Percentiles rank a stretch among this genome's conserved stretches.
Conservation (phyloP, 176 grass and related monocot genomes). For the Rhynchospora pubera region DNA sequence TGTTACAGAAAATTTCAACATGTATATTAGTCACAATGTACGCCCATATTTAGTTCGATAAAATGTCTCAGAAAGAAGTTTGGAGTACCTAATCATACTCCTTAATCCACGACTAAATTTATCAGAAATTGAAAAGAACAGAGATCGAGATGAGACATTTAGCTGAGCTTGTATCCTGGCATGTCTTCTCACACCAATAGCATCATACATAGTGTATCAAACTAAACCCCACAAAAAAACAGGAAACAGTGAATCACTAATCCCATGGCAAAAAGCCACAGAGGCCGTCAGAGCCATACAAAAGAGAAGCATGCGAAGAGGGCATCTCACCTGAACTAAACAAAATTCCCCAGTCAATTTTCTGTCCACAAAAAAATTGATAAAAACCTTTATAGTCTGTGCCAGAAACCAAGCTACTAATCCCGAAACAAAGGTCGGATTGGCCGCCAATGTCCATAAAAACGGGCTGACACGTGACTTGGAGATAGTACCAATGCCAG, state of each 20-base stretch:
- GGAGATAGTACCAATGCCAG: slow-evolving; percentile 42
- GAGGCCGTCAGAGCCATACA: slow-evolving; percentile 85
- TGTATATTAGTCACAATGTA: too few species aligned
- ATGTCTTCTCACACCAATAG: slow-evolving; percentile 80
- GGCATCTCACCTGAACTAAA: slow-evolving; percentile 94
- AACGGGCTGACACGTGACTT: slow-evolving; percentile 68
- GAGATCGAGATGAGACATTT: too few species aligned
- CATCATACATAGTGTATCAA: slow-evolving; percentile 96
- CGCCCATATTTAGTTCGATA: not conserved
- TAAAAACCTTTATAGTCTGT: slow-evolving; percentile 62
- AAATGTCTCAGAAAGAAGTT: not conserved
- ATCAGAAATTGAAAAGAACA: not conserved
- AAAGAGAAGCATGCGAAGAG: slow-evolving; percentile 84
- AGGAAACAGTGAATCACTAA: slow-evolving; percentile 74
- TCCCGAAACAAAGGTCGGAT: slow-evolving; percentile 83
- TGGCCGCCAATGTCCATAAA: slow-evolving; percentile 58
- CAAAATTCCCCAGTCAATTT: slow-evolving; percentile 83
- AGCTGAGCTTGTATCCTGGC: too few species aligned
- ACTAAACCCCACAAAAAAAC: slow-evolving; percentile 80
- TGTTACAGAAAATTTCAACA: not conserved
- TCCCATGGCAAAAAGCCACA: slow-evolving; percentile 85
- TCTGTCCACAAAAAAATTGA: slow-evolving; percentile 78
- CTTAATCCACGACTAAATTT: not conserved
- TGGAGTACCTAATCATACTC: not conserved
- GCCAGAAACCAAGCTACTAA: slow-evolving; percentile 72